Evolutionary conservation across 2,329 filamentous ascomycete species (phyloP), one percentile per base, ranked within the genome.

Genomic region (Botrytis sinoallii): DNA sequence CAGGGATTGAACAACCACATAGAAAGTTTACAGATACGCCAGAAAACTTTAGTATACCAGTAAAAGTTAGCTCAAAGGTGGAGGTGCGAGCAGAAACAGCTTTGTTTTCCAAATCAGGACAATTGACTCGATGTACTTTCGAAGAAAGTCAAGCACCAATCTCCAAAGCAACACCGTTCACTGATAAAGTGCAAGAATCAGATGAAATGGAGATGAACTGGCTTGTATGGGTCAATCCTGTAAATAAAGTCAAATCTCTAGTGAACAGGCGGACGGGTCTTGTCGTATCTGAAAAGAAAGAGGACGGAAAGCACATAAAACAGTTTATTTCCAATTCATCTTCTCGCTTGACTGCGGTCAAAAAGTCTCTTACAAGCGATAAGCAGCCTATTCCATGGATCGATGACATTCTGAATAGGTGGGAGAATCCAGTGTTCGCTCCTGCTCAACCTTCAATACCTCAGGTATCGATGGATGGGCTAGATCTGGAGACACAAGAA

Each of bases 351-450:
- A 35, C 32, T 38, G 40, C 57, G 35, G 4, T 18, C 18, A 48
- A 44, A 59, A 35, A 46, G 38, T 32, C 52, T 22, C 29, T 10
- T n/a, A 83, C 81, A 82, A 65, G 82, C 74, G 52, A 29, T 59
- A 71, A 67, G 12, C 69, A 75, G 18, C 76, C 77, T 12, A 83
- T 80, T 64, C 73, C 81, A 16, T 94, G 91, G 92, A 82, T 94
- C 4, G 84, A 86, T 14, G 83, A 85, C 10, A 78, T 95, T 10
- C 82, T 94, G 1, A 81, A 85, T 52, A 85, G 84, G 14, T 97
- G 93, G 93, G 82, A 91, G 14, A 97, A 95, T 74, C 93, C 93
- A 0, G 84, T 93, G 0, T 97, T 97, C 80, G 83, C 86, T n/a
- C 79, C 81, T 5, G 81, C 81, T 0, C 84, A 89, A 71, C 77